Conservation (phyloP, 306 rosid genomes). For the Quillaja saponaria region DNA sequence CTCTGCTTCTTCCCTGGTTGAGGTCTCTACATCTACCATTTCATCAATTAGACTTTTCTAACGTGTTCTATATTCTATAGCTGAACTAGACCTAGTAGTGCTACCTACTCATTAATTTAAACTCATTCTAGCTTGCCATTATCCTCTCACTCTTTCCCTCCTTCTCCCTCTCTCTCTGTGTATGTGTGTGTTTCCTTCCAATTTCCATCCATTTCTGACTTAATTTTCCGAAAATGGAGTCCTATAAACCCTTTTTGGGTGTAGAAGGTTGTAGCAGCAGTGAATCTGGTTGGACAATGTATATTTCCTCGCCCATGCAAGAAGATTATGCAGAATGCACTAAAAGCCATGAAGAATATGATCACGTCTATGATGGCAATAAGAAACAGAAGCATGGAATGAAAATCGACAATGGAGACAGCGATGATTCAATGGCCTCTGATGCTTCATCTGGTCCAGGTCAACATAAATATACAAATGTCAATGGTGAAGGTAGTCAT, state of each 20-base stretch:
- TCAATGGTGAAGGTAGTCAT: conserved; percentile 23
- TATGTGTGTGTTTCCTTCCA: conserved; percentile 3
- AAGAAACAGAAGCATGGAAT: conserved; percentile 36
- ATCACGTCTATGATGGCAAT: conserved; percentile 19
- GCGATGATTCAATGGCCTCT: conserved; percentile 89
- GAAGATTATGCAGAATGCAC: conserved; percentile 59
- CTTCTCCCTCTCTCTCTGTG: conserved; percentile 14
- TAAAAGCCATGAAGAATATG: conserved; percentile 30
- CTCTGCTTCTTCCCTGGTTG: conserved; percentile 39
- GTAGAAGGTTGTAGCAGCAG: conserved; percentile 77
- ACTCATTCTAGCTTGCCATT: conserved; percentile 29
- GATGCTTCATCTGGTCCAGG: conserved; percentile 81
- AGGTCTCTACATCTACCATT: conserved; percentile 40
- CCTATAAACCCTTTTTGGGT: conserved; percentile 46
- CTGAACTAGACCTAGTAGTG: conserved; percentile 29
- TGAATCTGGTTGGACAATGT: conserved; percentile 91
- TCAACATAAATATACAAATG: conserved; percentile 26
- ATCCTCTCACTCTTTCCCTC: conserved; percentile 24
- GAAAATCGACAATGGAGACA: conserved; percentile 48
- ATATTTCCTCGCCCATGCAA: conserved; percentile 65
- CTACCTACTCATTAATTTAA: conserved; percentile 32
- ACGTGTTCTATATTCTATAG: conserved; percentile 11
- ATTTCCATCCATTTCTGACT: conserved; percentile 9
- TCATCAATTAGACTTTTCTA: conserved; percentile 32
- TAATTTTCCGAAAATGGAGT: conserved; percentile 33